Base-by-base conservation (phyloP, 306 rosid genomes). In the Fagus crenata region DNA sequence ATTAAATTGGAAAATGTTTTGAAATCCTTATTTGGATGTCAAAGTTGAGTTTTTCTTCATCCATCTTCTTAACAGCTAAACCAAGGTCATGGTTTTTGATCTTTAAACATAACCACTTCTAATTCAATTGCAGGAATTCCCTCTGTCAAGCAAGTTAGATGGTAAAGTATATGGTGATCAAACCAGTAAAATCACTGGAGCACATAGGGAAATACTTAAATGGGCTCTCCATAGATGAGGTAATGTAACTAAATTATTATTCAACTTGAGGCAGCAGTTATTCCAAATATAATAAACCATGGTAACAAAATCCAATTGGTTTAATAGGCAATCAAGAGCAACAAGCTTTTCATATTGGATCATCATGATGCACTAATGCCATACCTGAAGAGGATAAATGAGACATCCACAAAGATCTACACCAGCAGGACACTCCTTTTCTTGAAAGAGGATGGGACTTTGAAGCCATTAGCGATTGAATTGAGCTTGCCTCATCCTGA, bases 381-480 rank as follows among this genome's bases (percentile, higher is more conserved):
- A 39, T 89, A 90, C 80, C 72, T 90, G 91, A 89, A 82, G 79
- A 28, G 69, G 81, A 87, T 90, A 43, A 89, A 90, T 46, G 43
- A 71, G 18, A 82, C 89, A 2, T 67, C 69, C 22, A 80, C 86
- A 49, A 90, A 85, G 89, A 89, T 82, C 6, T 90, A 90, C 68
- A 91, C 88, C 5, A 83, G 83, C 13, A 85, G 97, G 60, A 90
- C 97, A 18, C 22, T 92, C 18, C 84, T 90, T 76, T 85, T 86
- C 83, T 85, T 90, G 81, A 84, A 90, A 83, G 77, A 81, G 41
- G 83, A 90, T 82, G 91, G 95, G 67, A 92, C 93, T 55, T 77
- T 92, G 72, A 92, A 87, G 82, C 97, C 97, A 43, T 6, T 92
- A 71, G 97, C 83, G 5, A 89, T 90, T 68, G 96, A 90, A 69